phyloP scores from a whole-genome alignment of 768 basidiomycete genomes.

The Termitomyces sp. region DNA sequence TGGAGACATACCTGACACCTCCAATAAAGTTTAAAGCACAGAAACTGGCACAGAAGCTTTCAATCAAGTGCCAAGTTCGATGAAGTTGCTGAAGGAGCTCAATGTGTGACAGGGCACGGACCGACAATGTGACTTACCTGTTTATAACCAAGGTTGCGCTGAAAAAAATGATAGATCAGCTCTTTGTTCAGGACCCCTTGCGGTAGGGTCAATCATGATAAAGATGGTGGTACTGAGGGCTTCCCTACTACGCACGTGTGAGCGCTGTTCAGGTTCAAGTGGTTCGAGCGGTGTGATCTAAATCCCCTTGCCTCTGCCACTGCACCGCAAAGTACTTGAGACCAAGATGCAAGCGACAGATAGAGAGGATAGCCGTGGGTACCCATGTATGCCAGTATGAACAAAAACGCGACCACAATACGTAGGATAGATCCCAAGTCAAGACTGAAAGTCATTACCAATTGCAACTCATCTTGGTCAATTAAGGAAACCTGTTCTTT shows the following conservation, averaged over 20 bases:
- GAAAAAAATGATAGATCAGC: constrained; percentile 46
- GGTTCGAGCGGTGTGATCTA: constrained; percentile 98
- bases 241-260: constrained; percentile 99
- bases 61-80: constrained; percentile 78
- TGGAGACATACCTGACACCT: constrained; percentile 61
- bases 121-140: constrained; percentile 46
- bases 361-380: constrained; percentile 78
- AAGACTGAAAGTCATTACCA: constrained; percentile 39
- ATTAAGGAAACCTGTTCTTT: constrained; percentile 23
- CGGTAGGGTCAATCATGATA: constrained; percentile 33
- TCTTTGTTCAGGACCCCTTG: constrained; percentile 33
- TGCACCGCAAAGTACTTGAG: constrained; percentile 20
- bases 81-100: constrained; percentile 66
- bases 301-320: constrained; percentile 49
- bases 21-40: constrained; percentile 89
- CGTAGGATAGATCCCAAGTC: constrained; percentile 27
- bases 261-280: constrained; percentile 96
- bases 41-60: constrained; percentile 89
- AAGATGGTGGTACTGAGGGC: constrained; percentile 62
- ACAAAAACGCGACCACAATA: constrained; percentile 39
- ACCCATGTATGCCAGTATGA: constrained; percentile 72
- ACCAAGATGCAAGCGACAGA: constrained; percentile 20
- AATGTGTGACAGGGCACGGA: constrained; percentile 11
- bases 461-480: constrained; percentile 44
- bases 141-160: constrained; percentile 80